Evolutionary conservation across 2,329 filamentous ascomycete genomes (phyloP), one percentile per base, ranked within the genome.

Genomic region (Colletotrichum coccodes): DNA sequence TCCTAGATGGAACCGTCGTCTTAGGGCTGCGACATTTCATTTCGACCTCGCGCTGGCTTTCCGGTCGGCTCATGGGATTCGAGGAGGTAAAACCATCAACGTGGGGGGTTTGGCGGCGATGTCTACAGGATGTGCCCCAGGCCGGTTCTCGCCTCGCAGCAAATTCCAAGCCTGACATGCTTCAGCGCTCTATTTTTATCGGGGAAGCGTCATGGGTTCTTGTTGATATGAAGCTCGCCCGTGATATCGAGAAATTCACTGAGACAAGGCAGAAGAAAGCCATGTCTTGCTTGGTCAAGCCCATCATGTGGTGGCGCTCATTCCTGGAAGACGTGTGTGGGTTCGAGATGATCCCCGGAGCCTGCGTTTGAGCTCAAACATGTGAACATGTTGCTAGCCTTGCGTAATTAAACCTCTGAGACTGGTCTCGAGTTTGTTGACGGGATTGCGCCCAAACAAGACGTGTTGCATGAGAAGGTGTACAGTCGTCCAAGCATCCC

Each of bases 341-440:
- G 11, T 64, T 21, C 46, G 16, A 50, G 16, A 44, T 18, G 21
- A 4, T 49, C 52, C n/a, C 40, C 18, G 14, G 26, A 54, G 21
- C 23, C 52, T 21, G 53, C 14, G 36, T 21, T 8, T 14, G 26
- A 2, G 26, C 26, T 49, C 40, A 34, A 56, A 68, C 9, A 63
- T 47, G 60, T 28, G 54, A 52, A 64, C 54, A 68, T 21, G 14
- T 28, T 42, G 28, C 16, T 47, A 49, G 47, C 32, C 54, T 28
- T 42, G 40, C 26, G 54, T 34, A 65, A 68, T 68, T 50, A 65
- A 56, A 68, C 61, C 42, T 68, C 16, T 50, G 61, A 68, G 65
- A 65, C 65, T 14, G 12, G 65, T 65, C 54, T 68, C 54, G 56
- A 34, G 16, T 34, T 36, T 34, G 54, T 63, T 60, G 47, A 38